Conservation (phyloP, 2,329 filamentous ascomycete species). For the Xylaria polymorpha region DNA sequence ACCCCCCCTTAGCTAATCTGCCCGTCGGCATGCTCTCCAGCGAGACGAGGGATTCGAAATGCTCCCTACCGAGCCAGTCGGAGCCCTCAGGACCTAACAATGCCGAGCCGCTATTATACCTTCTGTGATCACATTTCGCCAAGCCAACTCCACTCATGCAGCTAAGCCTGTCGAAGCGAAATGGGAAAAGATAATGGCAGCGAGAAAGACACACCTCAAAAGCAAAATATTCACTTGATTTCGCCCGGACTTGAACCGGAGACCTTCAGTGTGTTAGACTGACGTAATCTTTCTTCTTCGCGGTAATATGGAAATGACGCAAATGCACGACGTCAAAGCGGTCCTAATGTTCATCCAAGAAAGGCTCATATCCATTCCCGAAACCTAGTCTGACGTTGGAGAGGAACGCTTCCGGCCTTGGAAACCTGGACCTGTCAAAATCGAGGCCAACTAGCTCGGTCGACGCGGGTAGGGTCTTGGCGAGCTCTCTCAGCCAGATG, state of each 20-base stretch:
- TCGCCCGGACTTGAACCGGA: conserved; percentile 52
- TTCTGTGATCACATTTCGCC: conserved; percentile 14
- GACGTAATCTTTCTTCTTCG: conserved; percentile 20
- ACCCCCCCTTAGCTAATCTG: conserved; percentile 23
- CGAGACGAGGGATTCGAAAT: neutral
- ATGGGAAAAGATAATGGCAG: conserved; percentile 14
- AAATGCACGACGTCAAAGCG: conserved; percentile 35
- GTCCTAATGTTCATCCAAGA: conserved; percentile 24
- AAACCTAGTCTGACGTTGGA: conserved; percentile 29
- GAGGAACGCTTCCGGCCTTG: conserved; percentile 15
- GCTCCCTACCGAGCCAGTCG: conserved; percentile 17
- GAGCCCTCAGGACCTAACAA: conserved; percentile 21
- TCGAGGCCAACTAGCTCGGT: conserved; percentile 38
- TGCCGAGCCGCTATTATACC: conserved; percentile 2
- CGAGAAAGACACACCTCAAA: neutral
- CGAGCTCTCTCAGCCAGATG: conserved; percentile 36
- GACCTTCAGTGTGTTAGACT: conserved; percentile 50
- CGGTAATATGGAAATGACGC: conserved; percentile 24
- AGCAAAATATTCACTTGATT: conserved; percentile 39
- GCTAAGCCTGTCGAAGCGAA: neutral
- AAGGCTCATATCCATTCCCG: conserved; percentile 33
- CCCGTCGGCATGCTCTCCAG: conserved; percentile 15
- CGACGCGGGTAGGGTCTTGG: conserved; percentile 27
- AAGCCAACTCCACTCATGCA: conserved; percentile 22
- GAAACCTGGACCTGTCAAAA: conserved; percentile 36